Conservation (phyloP, 352 stramenopile species). For the Globisporangium sylvaticum region DNA sequence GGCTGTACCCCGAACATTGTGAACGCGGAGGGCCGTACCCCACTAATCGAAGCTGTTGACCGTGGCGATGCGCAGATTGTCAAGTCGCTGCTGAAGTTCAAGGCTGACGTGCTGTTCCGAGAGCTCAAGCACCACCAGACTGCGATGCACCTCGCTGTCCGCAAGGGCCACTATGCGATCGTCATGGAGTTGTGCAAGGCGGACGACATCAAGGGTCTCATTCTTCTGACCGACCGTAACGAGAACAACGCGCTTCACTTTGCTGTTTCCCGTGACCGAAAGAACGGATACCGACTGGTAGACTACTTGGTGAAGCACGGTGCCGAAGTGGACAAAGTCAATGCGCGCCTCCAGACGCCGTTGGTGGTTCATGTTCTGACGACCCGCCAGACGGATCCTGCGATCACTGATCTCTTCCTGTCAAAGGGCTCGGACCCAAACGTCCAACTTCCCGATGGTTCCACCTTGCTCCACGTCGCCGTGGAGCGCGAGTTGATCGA, state of each 20-base stretch:
- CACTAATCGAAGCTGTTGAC: constrained; percentile 78
- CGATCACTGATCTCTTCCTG: constrained; percentile 74
- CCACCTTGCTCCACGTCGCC: constrained; percentile 77
- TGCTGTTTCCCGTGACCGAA: constrained; percentile 74
- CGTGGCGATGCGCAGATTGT: constrained; percentile 68
- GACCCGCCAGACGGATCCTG: constrained; percentile 75
- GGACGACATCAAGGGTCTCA: constrained; percentile 52
- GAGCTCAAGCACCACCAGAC: constrained; percentile 86
- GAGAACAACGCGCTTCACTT: constrained; percentile 86
- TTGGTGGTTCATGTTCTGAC: constrained; percentile 85
- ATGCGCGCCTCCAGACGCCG: constrained; percentile 70
- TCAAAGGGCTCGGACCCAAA: constrained; percentile 60
- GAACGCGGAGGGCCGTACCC: constrained; percentile 71
- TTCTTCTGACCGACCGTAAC: constrained; percentile 76
- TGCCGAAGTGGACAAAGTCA: constrained; percentile 81
- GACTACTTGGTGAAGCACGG: constrained; percentile 85
- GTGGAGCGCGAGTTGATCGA: constrained; percentile 82
- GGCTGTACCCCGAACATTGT: constrained; percentile 84
- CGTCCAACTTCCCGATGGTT: constrained; percentile 73
- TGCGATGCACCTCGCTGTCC: constrained; percentile 73
- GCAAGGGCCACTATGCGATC: constrained; percentile 82
- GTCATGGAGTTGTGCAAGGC: constrained; percentile 85
- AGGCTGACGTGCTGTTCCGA: constrained; percentile 81
- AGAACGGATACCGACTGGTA: constrained; percentile 76
- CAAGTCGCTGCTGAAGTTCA: constrained; percentile 76